Evolutionary conservation across 495 filamentous ascomycete species (phyloP), one percentile per base, ranked within the genome.

Genomic region (Penicillium steckii): DNA sequence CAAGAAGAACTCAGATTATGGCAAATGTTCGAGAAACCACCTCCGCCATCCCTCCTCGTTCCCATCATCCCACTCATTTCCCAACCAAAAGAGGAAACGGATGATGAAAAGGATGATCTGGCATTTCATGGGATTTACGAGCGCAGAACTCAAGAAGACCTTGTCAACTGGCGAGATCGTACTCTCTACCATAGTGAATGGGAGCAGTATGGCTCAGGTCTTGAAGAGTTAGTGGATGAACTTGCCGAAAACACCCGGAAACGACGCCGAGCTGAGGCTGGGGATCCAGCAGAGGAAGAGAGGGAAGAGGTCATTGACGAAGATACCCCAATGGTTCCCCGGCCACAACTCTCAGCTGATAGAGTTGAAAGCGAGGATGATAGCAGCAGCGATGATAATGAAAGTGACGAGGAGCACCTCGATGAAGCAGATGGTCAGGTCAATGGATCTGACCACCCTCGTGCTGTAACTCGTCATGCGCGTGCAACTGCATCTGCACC

Each of bases 1-100:
- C 44, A 56, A 7, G 85, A 87, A 63, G 86, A 91, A 67, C 59
- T 62, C 29, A 55, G 64, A 10, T 50, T 90, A 8, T 86, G 83
- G 81, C 51, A 53, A 0, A 30, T 85, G 8, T 61, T 91, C 9
- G 67, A 65, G 18, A 61, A 56, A 18, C 46, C 57, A 18, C 51
- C 45, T 0, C 65, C 66, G n/a, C 38, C 51, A 1, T 12, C 13
- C 21, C 54, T 68, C 9, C 18, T 40, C 0, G 19, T 55, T 13
- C 22, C 48, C 2, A 46, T 62, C 19, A 37, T 57, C 17, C 17
- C 8, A n/a, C 18, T 2, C 18, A 9, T 21, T 12, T 19, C 38
- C 18, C 23, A 22, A 10, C 8, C 35, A n/a, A 23, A 41, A 23
- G 33, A 41, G 13, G 19, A 8, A 21, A 12, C 47, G 17, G 56